phyloP scores from a whole-genome alignment of 306 rosid species.

The Cotoneaster glaucophyllus region DNA sequence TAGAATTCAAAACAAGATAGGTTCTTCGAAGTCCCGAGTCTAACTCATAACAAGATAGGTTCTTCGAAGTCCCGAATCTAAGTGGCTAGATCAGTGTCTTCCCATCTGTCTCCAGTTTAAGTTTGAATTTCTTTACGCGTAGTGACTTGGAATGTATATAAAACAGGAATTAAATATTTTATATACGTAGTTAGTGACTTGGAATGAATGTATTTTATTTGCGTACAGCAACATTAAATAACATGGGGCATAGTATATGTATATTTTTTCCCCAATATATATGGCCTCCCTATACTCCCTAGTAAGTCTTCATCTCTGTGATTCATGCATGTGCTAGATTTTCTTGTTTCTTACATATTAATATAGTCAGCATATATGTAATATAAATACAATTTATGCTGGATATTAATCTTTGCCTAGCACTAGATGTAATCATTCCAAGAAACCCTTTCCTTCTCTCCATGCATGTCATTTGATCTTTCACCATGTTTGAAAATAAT shows the following conservation, averaged over 20 bases:
- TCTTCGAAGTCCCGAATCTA: no score
- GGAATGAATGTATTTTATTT: background rate
- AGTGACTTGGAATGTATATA: background rate
- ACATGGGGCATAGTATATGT: no score
- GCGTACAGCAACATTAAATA: background rate
- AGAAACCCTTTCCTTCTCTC: background rate
- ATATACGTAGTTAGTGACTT: background rate
- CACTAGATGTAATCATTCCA: background rate
- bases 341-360: background rate
- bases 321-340: constrained; percentile 4
- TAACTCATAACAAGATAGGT: background rate
- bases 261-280: no score
- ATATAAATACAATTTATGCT: background rate
- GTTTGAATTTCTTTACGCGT: background rate
- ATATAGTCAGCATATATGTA: background rate
- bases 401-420: background rate
- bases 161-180: no score
- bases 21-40: no score
- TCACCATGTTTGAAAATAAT: background rate
- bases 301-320: background rate
- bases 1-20: background rate
- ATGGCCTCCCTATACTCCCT: background rate
- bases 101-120: no score
- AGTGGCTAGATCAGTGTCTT: background rate
- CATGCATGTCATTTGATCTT: background rate